These are phyloP conservation scores for Posidonia australis DNA, from an alignment of 106 monocot species.

Conservation along the genomic window DNA sequence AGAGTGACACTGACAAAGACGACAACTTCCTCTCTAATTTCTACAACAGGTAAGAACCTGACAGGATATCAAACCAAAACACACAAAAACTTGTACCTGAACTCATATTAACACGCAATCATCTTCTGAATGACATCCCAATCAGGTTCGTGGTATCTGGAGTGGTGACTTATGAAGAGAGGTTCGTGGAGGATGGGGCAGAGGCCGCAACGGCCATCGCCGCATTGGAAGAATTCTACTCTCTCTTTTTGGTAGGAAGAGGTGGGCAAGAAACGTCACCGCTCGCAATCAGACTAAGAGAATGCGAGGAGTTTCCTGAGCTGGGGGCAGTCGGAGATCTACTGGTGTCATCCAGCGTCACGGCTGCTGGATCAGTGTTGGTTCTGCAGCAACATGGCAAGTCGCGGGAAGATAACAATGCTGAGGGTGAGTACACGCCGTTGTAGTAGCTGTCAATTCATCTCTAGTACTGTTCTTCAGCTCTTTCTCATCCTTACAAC, in stretches of 20 bases:
- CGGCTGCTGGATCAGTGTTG: constrained; percentile 22
- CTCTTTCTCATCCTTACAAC: too few species aligned
- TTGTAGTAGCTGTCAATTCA: too few species aligned
- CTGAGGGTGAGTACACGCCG: background rate
- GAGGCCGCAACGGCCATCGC: constrained; percentile 23
- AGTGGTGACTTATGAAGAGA: constrained; percentile 28
- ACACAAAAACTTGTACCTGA: background rate
- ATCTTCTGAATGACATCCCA: background rate
- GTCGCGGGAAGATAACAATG: background rate
- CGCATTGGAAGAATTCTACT: constrained; percentile 37
- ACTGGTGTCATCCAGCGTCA: constrained; percentile 32
- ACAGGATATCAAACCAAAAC: background rate
- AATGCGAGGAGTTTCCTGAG: constrained; percentile 32
- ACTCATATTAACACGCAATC: too few species aligned
- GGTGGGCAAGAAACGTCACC: background rate
- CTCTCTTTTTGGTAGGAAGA: constrained; percentile 45
- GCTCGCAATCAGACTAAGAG: constrained; percentile 21
- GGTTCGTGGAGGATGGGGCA: constrained; percentile 13
- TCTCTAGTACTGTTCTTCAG: too few species aligned
- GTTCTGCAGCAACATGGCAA: constrained; percentile 30
- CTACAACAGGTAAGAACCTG: constrained; percentile 21
- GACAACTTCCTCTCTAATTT: constrained; percentile 19
- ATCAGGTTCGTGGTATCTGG: constrained; percentile 27
- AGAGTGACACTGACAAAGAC: constrained; percentile 8
- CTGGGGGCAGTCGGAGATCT: constrained; percentile 39